Base-by-base conservation (phyloP, 2,329 filamentous ascomycete genomes). In the Aspergillus luchuensis region DNA sequence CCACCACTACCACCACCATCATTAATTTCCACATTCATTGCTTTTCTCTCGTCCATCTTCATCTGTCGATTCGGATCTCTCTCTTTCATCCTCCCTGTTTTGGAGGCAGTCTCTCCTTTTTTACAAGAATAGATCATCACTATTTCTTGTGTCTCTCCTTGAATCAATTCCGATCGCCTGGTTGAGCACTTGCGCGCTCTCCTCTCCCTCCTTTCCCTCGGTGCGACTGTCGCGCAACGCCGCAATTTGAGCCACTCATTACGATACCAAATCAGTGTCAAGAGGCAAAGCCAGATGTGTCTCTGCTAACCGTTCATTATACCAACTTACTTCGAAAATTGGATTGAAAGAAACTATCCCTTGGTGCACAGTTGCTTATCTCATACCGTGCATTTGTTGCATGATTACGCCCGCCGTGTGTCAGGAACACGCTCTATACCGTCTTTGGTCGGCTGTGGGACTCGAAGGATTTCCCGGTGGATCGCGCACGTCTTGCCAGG, bases 361-460 rank as follows among this genome's bases (percentile, higher is more conserved):
- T 50, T 30, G 25, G 23, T 33, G 47, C 47, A 17, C n/a, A 33
- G 23, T 33, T n/a, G 25, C 47, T 50, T 30, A 50, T 30, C 25
- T 30, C 25, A 28, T 17, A 17, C 25, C 15, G 47, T 50, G 47
- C 47, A 6, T 33, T 50, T 33, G 36, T 47, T 47, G 45, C 41
- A 56, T 55, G 52, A 47, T 5, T n/a, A 15, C 53, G 23, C 39
- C n/a, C 30, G 25, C 28, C 39, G 53, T 56, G 53, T 56, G 53
- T 56, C 39, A 15, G 53, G 53, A 47, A 56, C 53, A 47, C 53
- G 21, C 19, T 56, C 19, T 13, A 36, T 41, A 19, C 8, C 7
- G 25, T 56, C 25, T 28, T 23, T n/a, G 39, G 36, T 47, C 28
- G 41, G 45, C 19, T 43, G 53, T 41, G 51, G 57, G 57, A 33